A percentile compares a stretch with the other conserved stretches of the same genome.
These are phyloP conservation scores for Gossypium davidsonii DNA, from an alignment of 441 rosid genomes.

Conservation along the genomic window DNA sequence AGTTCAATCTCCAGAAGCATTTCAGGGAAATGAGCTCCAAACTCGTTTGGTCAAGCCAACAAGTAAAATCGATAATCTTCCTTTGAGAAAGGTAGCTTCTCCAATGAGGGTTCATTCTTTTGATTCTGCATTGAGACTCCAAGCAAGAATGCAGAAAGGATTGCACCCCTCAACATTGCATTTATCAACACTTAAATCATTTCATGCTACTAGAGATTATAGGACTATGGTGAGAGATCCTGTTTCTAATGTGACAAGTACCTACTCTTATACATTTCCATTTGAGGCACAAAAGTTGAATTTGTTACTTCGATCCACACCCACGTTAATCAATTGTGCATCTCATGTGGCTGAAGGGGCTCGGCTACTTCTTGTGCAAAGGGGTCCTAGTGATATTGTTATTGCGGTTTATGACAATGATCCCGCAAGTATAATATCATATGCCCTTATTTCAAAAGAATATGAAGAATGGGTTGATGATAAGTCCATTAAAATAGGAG, in stretches of 20 bases:
- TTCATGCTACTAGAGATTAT: constrained; percentile 87
- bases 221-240: constrained; percentile 80
- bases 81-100: constrained; percentile 39
- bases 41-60: constrained; percentile 22
- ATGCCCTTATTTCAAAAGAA: constrained; percentile 76
- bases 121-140: constrained; percentile 74
- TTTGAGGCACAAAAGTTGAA: constrained; percentile 66
- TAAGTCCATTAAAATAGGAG: constrained; percentile 35
- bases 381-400: constrained; percentile 48
- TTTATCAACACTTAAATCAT: constrained; percentile 56
- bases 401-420: constrained; percentile 82
- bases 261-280: constrained; percentile 56
- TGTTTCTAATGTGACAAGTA: constrained; percentile 49
- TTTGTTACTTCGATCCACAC: constrained; percentile 40
- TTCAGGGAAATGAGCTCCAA: constrained; percentile 32
- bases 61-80: constrained; percentile 27
- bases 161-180: constrained; percentile 53
- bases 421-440: constrained; percentile 77
- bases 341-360: constrained; percentile 69
- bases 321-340: constrained; percentile 52
- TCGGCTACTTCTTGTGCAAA: constrained; percentile 54
- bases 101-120: constrained; percentile 78
- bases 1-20: constrained; percentile 26
- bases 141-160: constrained; percentile 53
- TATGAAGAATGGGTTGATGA: constrained; percentile 65